These are phyloP conservation scores for Hibiscus trionum DNA, from an alignment of 345 rosid species.

Conservation along the genomic window DNA sequence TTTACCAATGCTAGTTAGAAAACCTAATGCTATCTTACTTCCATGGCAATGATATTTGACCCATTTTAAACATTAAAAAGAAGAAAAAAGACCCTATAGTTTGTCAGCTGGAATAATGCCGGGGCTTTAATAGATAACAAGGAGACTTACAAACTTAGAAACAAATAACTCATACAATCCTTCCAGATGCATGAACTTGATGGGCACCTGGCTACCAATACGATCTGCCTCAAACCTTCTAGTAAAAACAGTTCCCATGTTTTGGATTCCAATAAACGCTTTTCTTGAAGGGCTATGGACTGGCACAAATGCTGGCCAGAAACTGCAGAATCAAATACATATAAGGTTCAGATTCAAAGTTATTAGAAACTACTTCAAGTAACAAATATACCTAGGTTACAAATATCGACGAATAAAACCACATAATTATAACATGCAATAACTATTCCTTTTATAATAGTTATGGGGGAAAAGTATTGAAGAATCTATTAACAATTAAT, in stretches of 20 bases:
- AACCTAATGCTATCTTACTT: background rate
- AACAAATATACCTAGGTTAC: background rate
- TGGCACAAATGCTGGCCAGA: slow-evolving; percentile 97
- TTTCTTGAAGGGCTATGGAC: slow-evolving; percentile 90
- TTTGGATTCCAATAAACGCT: slow-evolving; percentile 90
- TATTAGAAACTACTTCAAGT: background rate
- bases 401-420: background rate
- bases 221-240: slow-evolving; percentile 94
- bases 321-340: slow-evolving; percentile 40
- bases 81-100: background rate
- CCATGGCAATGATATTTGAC: background rate
- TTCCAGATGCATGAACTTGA: slow-evolving; percentile 93
- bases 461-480: background rate
- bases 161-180: slow-evolving; percentile 86
- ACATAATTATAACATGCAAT: background rate
- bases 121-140: background rate
- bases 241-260: slow-evolving; percentile 82
- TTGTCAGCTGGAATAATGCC: background rate
- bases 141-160: slow-evolving; percentile 84
- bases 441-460: background rate
- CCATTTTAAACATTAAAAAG: background rate
- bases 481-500: background rate
- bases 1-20: background rate
- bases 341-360: slow-evolving; percentile 1
- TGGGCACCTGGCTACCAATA: slow-evolving; percentile 88